Evolutionary conservation across 257 asterid genomes (phyloP).

Genomic region (Jacaranda copaia): DNA sequence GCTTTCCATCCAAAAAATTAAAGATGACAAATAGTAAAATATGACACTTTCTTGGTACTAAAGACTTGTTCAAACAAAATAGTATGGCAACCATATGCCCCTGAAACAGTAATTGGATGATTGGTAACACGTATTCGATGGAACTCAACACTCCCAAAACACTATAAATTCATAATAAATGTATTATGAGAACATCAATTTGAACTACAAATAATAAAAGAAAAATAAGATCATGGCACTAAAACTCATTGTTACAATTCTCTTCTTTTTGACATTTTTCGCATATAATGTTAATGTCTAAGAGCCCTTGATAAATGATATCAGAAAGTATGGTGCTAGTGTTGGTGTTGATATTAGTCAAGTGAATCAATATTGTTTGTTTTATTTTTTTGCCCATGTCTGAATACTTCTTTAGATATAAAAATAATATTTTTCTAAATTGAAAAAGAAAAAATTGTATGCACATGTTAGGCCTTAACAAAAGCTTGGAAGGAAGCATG

Average conservation of each 20-base stretch:
- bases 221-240: constrained; percentile 12
- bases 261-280: constrained; percentile 25
- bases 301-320: constrained; percentile 11
- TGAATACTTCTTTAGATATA: too few relatives aligned
- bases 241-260: not conserved
- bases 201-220: not conserved
- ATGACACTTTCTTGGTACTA: too few relatives aligned
- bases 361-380: not conserved
- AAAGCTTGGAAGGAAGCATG: constrained; percentile 55
- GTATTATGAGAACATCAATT: too few relatives aligned
- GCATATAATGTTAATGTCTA: constrained; percentile 14
- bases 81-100: not conserved
- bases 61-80: constrained; percentile 5
- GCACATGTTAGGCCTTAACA: constrained; percentile 44
- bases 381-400: not conserved
- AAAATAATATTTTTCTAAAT: not conserved
- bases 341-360: constrained; percentile 10
- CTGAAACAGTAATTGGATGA: not conserved
- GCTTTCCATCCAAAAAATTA: too few relatives aligned
- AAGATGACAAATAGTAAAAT: too few relatives aligned
- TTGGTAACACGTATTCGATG: not conserved
- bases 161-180: constrained; percentile 16
- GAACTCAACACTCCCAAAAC: not conserved
- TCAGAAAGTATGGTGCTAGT: constrained; percentile 36
- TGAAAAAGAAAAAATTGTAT: not conserved